Evolutionary conservation across 345 rosid genomes (phyloP).

Genomic region (Bretschneidera sinensis): DNA sequence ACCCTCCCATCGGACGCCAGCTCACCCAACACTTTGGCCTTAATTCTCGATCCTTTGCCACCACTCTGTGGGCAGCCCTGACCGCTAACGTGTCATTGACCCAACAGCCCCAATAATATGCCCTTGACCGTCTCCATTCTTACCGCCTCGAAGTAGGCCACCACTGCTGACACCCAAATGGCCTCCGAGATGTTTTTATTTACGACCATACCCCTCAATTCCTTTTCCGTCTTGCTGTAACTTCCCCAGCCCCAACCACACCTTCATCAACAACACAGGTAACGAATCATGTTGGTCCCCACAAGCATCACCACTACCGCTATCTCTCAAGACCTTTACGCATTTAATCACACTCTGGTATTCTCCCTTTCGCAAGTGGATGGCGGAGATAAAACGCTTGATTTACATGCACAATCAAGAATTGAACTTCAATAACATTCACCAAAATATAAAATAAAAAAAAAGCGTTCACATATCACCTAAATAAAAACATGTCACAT

Average conservation of each 20-base stretch:
- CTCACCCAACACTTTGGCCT: conserved; percentile 50
- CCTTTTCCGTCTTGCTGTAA: conserved; percentile 55
- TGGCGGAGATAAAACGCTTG: too few relatives aligned
- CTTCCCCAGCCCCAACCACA: conserved; percentile 65
- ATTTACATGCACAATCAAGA: too few relatives aligned
- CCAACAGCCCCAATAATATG: conserved; percentile 57
- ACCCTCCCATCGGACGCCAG: conserved; percentile 62
- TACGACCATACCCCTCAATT: too few relatives aligned
- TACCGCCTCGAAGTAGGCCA: conserved; percentile 56
- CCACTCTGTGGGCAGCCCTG: conserved; percentile 47
- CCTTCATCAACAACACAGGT: conserved; percentile 80
- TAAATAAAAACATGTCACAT: too few relatives aligned
- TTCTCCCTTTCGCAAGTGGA: too few relatives aligned
- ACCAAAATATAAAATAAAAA: too few relatives aligned
- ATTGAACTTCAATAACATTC: too few relatives aligned
- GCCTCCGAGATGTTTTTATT: conserved; percentile 61
- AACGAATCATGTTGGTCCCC: conserved; percentile 54
- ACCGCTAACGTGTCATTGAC: conserved; percentile 66
- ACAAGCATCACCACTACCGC: conserved; percentile 20
- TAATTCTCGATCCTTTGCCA: conserved; percentile 38
- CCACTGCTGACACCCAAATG: conserved; percentile 74
- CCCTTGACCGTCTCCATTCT: conserved; percentile 66
- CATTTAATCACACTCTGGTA: too few relatives aligned
- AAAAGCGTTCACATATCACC: too few relatives aligned
- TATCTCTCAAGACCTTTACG: conserved; percentile 60